Base-by-base conservation (phyloP, 1,284 basidiomycete species). In the Ceratobasidium sp. region DNA sequence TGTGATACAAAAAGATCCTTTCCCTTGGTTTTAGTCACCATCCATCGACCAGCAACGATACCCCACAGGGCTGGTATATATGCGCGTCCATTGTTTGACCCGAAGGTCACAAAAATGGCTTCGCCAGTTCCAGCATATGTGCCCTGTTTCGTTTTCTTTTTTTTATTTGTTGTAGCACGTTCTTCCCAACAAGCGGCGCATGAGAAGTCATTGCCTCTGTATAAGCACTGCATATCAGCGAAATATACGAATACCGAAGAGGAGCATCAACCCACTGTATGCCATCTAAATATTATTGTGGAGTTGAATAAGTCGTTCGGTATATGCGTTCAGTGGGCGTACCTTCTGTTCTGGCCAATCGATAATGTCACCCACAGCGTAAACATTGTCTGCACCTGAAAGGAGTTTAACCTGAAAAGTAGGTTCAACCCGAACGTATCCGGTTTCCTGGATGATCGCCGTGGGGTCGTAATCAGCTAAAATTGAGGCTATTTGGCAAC, bases 401-500 rank as follows among this genome's bases (percentile, higher is more conserved):
- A 26, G 26, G 2, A 75, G 53, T 8, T 64, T 71, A 32, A 75
- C 74, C 18, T 61, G 72, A n/a, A 75, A 62, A 2, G 52, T 74
- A 3, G 72, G 72, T 23, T 59, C 43, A 18, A 75, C 74, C 34
- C 52, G 53, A 28, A 72, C 65, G 34, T 45, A 53, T 18, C 73
- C 70, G 6, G 36, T 62, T 6, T 18, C 9, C 21, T 46, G 26
- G 14, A 46, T 41, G 39, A 72, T 32, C 6, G 55, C 21, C 16
- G 41, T 55, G 12, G 74, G 46, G 36, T 67, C 74, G 39, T 62
- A 59, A n/a, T 61, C 43, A 1, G 43, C 83, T 82, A 26, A 91
- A 88, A 1, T 89, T 84, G 57, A 92, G 83, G 5, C 59, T 61
- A 4, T 16, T 3, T 2, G 14, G 6, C 9, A 10, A 39, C 14